Evolutionary conservation across 345 rosid genomes (phyloP), one percentile per base, ranked within the genome.

Genomic region (Acer yangbiense): DNA sequence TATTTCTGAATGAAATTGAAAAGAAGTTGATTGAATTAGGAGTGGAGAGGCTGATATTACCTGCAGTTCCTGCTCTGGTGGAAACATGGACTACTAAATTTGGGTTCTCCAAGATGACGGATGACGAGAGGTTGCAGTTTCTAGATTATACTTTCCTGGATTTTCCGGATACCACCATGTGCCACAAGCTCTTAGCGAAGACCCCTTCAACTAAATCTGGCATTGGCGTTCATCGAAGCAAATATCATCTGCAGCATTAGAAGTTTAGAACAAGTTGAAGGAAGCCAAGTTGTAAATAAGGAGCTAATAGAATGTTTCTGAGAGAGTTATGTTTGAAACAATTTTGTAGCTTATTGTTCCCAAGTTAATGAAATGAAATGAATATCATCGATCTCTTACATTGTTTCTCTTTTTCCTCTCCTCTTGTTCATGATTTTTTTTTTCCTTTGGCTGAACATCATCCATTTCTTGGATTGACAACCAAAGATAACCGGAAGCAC

Each of bases 1-100:
- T 85, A 44, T 70, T 90, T 80, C 81, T 88, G 81, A 76, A 83
- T 76, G 78, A 83, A n/a, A 78, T 90, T 29, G 94, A 90, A 76
- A 83, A 85, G 89, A 85, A 84, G 77, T 88, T 95, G 20, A 61
- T 17, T 55, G 77, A 70, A 74, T 60, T 88, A 63, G 92, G 89
- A 35, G 89, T 91, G 16, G 75, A 83, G 83, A 84, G 86, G 76
- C 73, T 91, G 63, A 48, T 85, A 68, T 74, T 91, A 58, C 93
- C 93, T 1, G 88, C 95, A 18, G 83, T 76, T 65, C 85, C 86
- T 21, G 44, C 60, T 50, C 69, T 75, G 11, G 35, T 91, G 4
- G 62, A 78, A 13, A 78, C 88, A 3, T 91, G 95, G 92, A 83
- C 82, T 18, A 58, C 74, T 18, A 82, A 83, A 20, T 91, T 91